Conservation (phyloP, 2,329 filamentous ascomycete genomes). For the Hypoxylon sp. region DNA sequence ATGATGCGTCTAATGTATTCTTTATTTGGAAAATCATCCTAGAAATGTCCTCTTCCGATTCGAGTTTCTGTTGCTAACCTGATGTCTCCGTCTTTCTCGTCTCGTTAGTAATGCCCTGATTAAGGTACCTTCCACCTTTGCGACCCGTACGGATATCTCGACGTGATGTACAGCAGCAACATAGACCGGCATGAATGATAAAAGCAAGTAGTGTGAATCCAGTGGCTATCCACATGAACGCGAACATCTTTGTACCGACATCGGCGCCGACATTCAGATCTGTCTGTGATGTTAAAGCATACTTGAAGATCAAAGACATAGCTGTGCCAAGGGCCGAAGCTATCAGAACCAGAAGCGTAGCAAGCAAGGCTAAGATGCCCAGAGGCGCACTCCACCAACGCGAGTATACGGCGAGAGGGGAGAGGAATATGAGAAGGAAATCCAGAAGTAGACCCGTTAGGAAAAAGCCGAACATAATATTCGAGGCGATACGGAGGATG, state of each 20-base stretch:
- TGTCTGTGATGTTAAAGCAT: constrained; percentile 78
- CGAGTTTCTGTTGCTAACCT: constrained; percentile 22
- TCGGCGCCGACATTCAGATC: constrained; percentile 82
- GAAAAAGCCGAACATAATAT: constrained; percentile 93
- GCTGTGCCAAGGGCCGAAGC: constrained; percentile 83
- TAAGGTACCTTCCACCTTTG: constrained; percentile 48
- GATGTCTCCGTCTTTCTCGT: constrained; percentile 33
- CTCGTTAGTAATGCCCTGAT: constrained; percentile 24
- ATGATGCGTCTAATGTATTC: constrained; percentile 3
- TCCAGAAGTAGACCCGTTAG: constrained; percentile 78
- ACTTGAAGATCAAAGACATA: constrained; percentile 85
- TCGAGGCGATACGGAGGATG: constrained; percentile 80
- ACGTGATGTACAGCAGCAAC: constrained; percentile 79
- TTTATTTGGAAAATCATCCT: neutral
- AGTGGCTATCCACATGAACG: constrained; percentile 89
- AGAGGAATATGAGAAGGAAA: constrained; percentile 78
- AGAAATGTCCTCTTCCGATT: neutral
- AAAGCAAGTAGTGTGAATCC: constrained; percentile 78
- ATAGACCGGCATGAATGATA: constrained; percentile 79
- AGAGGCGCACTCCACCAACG: constrained; percentile 76
- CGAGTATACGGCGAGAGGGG: constrained; percentile 69
- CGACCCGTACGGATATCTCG: constrained; percentile 64
- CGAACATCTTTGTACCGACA: constrained; percentile 82
- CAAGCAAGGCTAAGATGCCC: constrained; percentile 75
- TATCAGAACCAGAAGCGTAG: constrained; percentile 76